Evolutionary conservation across 441 rosid species (phyloP), one percentile per base, ranked within the genome.

Genomic region (Euphorbia corollata): DNA sequence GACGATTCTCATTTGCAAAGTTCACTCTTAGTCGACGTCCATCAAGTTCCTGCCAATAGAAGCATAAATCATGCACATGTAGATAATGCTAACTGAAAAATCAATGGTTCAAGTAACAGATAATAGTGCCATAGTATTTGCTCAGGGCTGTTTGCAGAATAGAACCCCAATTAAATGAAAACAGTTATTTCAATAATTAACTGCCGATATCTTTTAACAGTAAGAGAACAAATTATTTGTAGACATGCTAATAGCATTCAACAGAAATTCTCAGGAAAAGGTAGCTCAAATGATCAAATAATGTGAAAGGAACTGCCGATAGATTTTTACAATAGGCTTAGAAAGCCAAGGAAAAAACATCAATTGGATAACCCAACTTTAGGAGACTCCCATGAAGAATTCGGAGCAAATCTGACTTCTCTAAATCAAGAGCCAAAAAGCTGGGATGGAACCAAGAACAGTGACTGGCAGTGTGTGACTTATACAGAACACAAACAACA

Each of bases 1-100:
- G 80, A 56, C 83, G 67, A 74, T 91, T 83, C 12, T 92, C 98
- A 64, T 71, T 65, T 65, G 98, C 98, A 82, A 75, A 88, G 75
- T 84, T 85, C 70, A 92, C 97, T 79, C 80, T 87, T 48, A 92
- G 72, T 3, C 68, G 71, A 67, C 97, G 87, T 18, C 98, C 98
- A 73, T 84, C 82, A 61, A 92, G 91, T 59, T 83, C 91, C 97
- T 92, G 81, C 11, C 0, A 20, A 36, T 1, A 13, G 2, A 8
- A 19, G 22, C 23, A 59, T 2, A 39, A 58, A 9, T 36, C 48
- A 22, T 19, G 19, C 0, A 20, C 13, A 13, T 27, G n/a, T 15
- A 22, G 20, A 9, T 7, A 32, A 32, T 0, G 30, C 45, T 13
- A 27, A 45, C 19, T 57, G 13, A 43, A 19, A 15, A 63, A 57